Base-by-base conservation (phyloP, 2,329 filamentous ascomycete species). In the Alternaria longipes region DNA sequence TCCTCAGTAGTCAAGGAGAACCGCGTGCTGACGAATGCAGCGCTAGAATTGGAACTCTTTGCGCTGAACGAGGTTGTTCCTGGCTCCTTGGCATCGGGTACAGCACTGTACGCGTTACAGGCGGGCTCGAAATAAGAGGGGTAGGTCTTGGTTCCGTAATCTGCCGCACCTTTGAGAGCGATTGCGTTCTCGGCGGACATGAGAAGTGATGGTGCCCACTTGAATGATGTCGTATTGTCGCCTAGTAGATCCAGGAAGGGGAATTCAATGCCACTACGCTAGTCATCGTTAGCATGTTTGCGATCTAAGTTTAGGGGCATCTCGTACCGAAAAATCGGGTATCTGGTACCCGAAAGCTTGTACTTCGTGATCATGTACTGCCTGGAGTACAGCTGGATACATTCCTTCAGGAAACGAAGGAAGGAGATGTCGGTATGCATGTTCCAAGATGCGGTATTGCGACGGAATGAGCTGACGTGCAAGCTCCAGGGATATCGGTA, bases 241-340 rank as follows among this genome's bases (percentile, higher is more conserved):
- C 79, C 78, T 3, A 86, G 75, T 6, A 85, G 68, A 67, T 87
- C 85, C 38, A 87, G 60, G 69, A 87, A 88, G 0, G 86, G 86
- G 59, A 86, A 87, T 64, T 84, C 82, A 61, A 86, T 81, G 8
- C 82, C 81, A 18, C 82, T 75, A 38, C 82, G 83, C 85, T 86
- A 54, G 5, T 20, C 11, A 4, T 28, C 28, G 40, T 60, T 57
- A 60, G 40, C n/a, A 32, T 20, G 32, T 22, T 26, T 26, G 30
- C 16, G 14, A 16, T 36, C 9, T 8, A 45, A 12, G 30, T 26
- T 22, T 18, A 22, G 11, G 20, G 4, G 34, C 8, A 9, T 22
- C 5, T 32, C 83, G 68, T 74, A 85, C 83, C 24, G 81, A 79
- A 51, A 86, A 86, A 68, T 86, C 84, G 0, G 80, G 74, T 7